Percentiles rank a stretch among this genome's conserved stretches.
Evolutionary conservation across 1,139 yeast species (phyloP).

Genomic region (Nakaseomyces uthaithaninus): DNA sequence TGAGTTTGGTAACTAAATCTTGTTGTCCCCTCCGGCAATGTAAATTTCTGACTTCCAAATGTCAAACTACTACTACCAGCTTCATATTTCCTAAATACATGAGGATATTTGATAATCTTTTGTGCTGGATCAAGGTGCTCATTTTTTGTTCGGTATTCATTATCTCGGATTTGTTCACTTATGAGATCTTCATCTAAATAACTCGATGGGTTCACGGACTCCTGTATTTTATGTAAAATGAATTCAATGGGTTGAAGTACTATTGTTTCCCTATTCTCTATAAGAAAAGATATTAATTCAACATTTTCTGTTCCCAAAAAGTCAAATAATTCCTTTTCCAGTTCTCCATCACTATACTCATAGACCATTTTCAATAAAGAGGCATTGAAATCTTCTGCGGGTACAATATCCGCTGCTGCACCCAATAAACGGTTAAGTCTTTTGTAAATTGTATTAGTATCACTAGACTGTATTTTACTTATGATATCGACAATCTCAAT

Average conservation of each 20-base stretch:
- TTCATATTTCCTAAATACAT: conserved; percentile 70
- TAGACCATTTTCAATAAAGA: conserved; percentile 26
- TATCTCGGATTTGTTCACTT: conserved; percentile 48
- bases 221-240: conserved; percentile 13
- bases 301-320: conserved; percentile 79
- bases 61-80: conserved; percentile 50
- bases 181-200: conserved; percentile 52
- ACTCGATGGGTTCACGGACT: conserved; percentile 17
- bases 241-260: conserved; percentile 24
- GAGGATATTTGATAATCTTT: conserved; percentile 60
- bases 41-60: conserved; percentile 69
- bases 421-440: conserved; percentile 29
- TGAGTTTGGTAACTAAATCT: conserved; percentile 54
- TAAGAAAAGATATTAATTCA: conserved; percentile 60
- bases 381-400: conserved; percentile 28
- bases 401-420: conserved; percentile 16
- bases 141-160: conserved; percentile 45
- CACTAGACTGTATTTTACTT: conserved; percentile 31
- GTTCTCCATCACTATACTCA: conserved; percentile 30
- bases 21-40: conserved; percentile 75
- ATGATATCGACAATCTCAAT: conserved; percentile 27
- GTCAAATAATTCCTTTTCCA: conserved; percentile 66
- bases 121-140: conserved; percentile 43
- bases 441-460: conserved; percentile 31
- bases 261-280: conserved; percentile 43